These are phyloP conservation scores for Gossypioides kirkii DNA, from an alignment of 345 rosid genomes.

Conservation along the genomic window DNA sequence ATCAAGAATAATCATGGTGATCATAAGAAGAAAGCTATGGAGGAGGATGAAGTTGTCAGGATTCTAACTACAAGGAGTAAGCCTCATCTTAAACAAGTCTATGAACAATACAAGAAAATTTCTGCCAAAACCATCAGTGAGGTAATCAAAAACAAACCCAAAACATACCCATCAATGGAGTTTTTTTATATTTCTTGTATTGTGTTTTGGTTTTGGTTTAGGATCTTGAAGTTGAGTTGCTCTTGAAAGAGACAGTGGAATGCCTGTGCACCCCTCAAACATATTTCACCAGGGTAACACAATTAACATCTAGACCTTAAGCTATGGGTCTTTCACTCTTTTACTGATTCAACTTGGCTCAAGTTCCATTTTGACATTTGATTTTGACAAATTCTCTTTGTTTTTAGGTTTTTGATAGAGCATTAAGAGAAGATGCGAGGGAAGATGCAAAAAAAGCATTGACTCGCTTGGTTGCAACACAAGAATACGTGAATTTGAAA, in stretches of 20 bases:
- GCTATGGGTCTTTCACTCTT: too few relatives aligned
- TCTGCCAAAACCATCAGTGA: constrained; percentile 41
- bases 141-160: constrained; percentile 26
- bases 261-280: constrained; percentile 57
- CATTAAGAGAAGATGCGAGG: constrained; percentile 46
- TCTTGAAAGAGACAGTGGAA: constrained; percentile 47
- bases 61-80: constrained; percentile 82
- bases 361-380: background rate
- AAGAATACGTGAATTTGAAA: constrained; percentile 62
- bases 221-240: constrained; percentile 43
- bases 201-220: constrained; percentile 11
- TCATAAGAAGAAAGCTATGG: constrained; percentile 28
- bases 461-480: constrained; percentile 63
- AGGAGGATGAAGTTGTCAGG: constrained; percentile 66
- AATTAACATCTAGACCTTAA: too few relatives aligned
- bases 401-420: constrained; percentile 50
- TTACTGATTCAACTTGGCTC: too few relatives aligned
- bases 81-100: constrained; percentile 53
- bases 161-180: background rate
- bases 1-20: constrained; percentile 27
- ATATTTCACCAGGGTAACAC: constrained; percentile 65
- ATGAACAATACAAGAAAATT: constrained; percentile 43
- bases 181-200: background rate
- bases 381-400: background rate
- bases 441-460: constrained; percentile 50